Evolutionary conservation across 352 stramenopile species (phyloP).

Genomic region (Albugo candida): DNA sequence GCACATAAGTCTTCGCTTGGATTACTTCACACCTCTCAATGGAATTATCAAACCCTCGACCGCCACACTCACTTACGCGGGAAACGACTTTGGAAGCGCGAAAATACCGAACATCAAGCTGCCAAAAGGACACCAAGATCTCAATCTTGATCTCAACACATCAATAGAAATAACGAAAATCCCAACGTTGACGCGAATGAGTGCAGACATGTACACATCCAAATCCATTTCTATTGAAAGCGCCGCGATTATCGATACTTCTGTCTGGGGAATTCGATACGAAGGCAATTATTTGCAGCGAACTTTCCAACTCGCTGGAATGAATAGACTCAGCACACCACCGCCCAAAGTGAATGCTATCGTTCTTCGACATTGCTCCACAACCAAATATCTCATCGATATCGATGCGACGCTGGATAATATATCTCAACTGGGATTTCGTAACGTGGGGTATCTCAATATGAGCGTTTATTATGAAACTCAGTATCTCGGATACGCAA

Average conservation of each 20-base stretch:
- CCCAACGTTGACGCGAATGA: slow-evolving; percentile 23
- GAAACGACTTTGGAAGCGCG: slow-evolving; percentile 21
- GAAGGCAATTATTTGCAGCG: slow-evolving; percentile 26
- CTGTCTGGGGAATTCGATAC: slow-evolving; percentile 26
- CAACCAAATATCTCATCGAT: slow-evolving; percentile 22
- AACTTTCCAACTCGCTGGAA: slow-evolving; percentile 19
- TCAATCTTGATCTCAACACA: slow-evolving; percentile 28
- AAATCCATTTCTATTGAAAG: slow-evolving; percentile 18
- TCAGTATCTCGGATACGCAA: slow-evolving; percentile 37
- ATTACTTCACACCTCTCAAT: slow-evolving; percentile 21
- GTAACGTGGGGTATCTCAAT: slow-evolving; percentile 43
- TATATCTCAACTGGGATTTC: slow-evolving; percentile 21
- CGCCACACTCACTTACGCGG: slow-evolving; percentile 20
- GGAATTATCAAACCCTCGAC: slow-evolving; percentile 31
- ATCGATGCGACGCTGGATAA: slow-evolving; percentile 47
- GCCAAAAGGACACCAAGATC: slow-evolving; percentile 20
- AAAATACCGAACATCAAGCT: slow-evolving; percentile 32
- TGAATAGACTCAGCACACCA: slow-evolving; percentile 35
- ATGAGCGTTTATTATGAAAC: slow-evolving; percentile 42
- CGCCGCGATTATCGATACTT: slow-evolving; percentile 18
- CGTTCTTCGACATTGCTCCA: slow-evolving; percentile 18
- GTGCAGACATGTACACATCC: slow-evolving; percentile 16
- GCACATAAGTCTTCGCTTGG: slow-evolving; percentile 29
- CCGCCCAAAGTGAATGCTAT: slow-evolving; percentile 32
- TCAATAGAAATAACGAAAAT: slow-evolving; percentile 18